Percentiles rank a stretch among this genome's conserved stretches.
Conservation (phyloP, 2,329 filamentous ascomycete genomes). For the Rhexocercosporidium sp. region DNA sequence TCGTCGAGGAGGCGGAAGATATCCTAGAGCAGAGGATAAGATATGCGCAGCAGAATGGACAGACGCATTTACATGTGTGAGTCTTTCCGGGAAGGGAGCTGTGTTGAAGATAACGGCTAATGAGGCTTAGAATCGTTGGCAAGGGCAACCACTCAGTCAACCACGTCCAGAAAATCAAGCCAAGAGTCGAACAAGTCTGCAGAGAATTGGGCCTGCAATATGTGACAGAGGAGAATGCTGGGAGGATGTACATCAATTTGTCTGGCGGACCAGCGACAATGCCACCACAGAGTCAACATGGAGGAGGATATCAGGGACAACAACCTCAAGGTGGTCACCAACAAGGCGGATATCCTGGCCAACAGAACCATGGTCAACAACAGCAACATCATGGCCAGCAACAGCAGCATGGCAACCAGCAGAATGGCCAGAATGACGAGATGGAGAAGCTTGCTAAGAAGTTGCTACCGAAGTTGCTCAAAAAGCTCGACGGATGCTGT, state of each 20-base stretch:
- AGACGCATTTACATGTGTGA: conserved; percentile 83
- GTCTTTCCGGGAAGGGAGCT: conserved; percentile 31
- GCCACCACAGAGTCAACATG: conserved; percentile 47
- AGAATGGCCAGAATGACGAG: conserved; percentile 42
- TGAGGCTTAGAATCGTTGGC: conserved; percentile 73
- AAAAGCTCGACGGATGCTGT: conserved; percentile 42
- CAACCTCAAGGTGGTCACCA: conserved; percentile 53
- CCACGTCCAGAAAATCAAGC: conserved; percentile 93
- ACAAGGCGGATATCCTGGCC: conserved; percentile 43
- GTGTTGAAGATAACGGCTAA: background rate
- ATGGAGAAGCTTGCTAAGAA: conserved; percentile 42
- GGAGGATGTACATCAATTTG: conserved; percentile 86
- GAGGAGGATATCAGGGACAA: conserved; percentile 40
- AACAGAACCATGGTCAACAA: conserved; percentile 49
- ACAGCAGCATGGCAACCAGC: conserved; percentile 44
- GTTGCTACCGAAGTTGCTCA: conserved; percentile 39
- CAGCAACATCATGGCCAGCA: conserved; percentile 48
- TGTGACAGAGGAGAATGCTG: conserved; percentile 85
- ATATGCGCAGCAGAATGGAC: conserved; percentile 73
- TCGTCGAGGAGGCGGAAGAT: conserved; percentile 91
- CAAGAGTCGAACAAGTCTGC: conserved; percentile 88
- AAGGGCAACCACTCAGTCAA: conserved; percentile 86
- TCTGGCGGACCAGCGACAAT: conserved; percentile 69
- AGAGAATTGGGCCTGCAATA: conserved; percentile 82
- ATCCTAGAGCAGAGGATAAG: conserved; percentile 87